These are phyloP conservation scores for Ophiostoma piceae DNA, from an alignment of 2,329 filamentous ascomycete genomes.

Conservation along the genomic window DNA sequence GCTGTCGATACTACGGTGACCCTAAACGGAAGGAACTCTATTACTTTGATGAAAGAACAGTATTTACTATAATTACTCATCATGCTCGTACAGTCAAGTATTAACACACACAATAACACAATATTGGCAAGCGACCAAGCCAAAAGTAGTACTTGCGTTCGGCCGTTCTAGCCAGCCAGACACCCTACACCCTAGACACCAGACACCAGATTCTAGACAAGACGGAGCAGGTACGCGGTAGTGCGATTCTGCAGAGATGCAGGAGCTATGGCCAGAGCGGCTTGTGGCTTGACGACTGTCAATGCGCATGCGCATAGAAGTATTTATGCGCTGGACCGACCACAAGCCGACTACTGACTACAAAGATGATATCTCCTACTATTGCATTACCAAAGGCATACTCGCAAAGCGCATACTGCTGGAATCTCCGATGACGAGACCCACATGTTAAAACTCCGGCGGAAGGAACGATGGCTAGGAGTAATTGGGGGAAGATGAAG, in stretches of 20 bases:
- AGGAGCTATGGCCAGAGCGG: slow-evolving; percentile 4
- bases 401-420: not conserved
- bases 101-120: not conserved
- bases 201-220: not conserved
- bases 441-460: slow-evolving; percentile 1
- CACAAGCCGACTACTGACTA: not conserved
- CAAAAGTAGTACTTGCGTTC: slow-evolving; percentile 5
- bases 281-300: not conserved
- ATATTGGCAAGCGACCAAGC: slow-evolving; percentile 6
- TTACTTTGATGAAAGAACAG: not conserved
- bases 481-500: not conserved
- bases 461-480: not conserved
- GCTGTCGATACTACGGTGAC: not conserved
- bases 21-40: not conserved
- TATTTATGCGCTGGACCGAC: not conserved
- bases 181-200: not conserved
- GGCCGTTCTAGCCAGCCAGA: slow-evolving; percentile 3
- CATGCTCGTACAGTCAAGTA: not conserved
- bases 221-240: not conserved
- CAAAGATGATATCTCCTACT: not conserved
- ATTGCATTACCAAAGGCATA: not conserved
- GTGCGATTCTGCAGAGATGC: not conserved
- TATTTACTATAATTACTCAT: not conserved
- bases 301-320: not conserved
- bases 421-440: not conserved